Percentiles rank a stretch among this genome's conserved stretches.
These are phyloP conservation scores for Tylopilus intermedius DNA, from an alignment of 768 basidiomycete species.

Conservation along the genomic window DNA sequence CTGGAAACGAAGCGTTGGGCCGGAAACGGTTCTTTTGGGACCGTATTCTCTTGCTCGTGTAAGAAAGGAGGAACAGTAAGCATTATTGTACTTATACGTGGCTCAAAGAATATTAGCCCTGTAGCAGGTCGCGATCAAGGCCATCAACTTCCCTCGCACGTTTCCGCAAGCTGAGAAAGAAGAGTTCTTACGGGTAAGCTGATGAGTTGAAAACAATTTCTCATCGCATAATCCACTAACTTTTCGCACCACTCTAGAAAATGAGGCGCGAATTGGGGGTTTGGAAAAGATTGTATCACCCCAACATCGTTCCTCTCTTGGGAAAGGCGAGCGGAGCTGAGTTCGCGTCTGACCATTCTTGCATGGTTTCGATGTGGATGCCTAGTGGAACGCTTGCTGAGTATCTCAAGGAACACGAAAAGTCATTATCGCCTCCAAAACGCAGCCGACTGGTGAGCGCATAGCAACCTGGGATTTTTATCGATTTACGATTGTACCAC, in stretches of 20 bases:
- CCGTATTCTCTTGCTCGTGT: neutral
- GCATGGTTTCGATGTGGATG: conserved; percentile 11
- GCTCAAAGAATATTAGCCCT: neutral
- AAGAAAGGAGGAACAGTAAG: neutral
- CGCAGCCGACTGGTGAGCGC: neutral
- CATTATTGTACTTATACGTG: neutral
- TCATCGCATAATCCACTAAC: neutral
- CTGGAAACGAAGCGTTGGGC: neutral
- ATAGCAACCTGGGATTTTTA: neutral
- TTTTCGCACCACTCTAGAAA: neutral
- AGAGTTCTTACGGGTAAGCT: neutral
- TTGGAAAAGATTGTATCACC: conserved; percentile 5
- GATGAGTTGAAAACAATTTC: neutral
- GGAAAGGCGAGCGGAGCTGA: neutral
- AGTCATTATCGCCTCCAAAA: neutral
- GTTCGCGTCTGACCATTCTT: conserved; percentile 3
- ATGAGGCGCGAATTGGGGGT: conserved; percentile 1
- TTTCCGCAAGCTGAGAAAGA: neutral
- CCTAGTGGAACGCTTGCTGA: neutral
- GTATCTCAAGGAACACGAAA: neutral
- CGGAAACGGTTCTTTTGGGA: neutral
- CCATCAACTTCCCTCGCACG: neutral
- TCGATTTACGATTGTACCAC: no score
- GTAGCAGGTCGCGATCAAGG: conserved; percentile 6
- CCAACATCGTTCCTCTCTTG: conserved; percentile 8